Base-by-base conservation (phyloP, 2,329 filamentous ascomycete species). In the Tolypocladium capitatum region DNA sequence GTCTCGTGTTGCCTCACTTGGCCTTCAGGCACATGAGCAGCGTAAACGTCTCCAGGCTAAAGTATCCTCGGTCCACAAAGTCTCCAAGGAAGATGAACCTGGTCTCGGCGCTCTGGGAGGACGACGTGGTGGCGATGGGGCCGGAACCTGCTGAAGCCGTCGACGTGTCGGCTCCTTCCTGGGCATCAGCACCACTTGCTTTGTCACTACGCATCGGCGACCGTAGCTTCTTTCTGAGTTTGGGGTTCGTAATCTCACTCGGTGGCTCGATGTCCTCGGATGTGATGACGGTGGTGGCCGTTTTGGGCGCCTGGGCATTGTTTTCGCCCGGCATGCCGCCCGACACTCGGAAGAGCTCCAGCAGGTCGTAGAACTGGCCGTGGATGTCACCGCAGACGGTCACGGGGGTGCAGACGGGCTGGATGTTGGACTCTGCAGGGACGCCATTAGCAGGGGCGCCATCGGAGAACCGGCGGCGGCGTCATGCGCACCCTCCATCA, bases 361-460 rank as follows among this genome's bases (percentile, higher is more conserved):
- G 80, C 10, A 98, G 75, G 66, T 98, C 92, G 69, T 98, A 97
- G 67, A 97, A 97, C 69, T 98, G 92, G 58, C 92, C 92, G 68
- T 98, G 92, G 53, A 98, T 97, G 64, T 98, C 92, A 62, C 92
- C 92, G 62, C 92, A 97, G 53, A 98, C 85, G 5, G 92, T 98
- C 53, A 98, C 92, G 7, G 92, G 92, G 0, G 92, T 95, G 47
- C 85, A 81, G 20, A 98, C 91, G n/a, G 92, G 92, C 65, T 97
- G 92, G 50, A 98, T 97, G 65, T 98, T 98, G 55, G 90, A 96
- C 70, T 98, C 92, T 94, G 57, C 10, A 45, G 21, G 33, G 21
- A 24, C 14, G 16, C 38, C 7, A 16, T 44, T 13, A 36, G 38
- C 24, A 16, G n/a, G 18, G 24, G 7, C 20, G 38, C 33, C 31